Evolutionary conservation across 2,329 filamentous ascomycete genomes (phyloP).

Genomic region (Aspergillus costaricaensis): DNA sequence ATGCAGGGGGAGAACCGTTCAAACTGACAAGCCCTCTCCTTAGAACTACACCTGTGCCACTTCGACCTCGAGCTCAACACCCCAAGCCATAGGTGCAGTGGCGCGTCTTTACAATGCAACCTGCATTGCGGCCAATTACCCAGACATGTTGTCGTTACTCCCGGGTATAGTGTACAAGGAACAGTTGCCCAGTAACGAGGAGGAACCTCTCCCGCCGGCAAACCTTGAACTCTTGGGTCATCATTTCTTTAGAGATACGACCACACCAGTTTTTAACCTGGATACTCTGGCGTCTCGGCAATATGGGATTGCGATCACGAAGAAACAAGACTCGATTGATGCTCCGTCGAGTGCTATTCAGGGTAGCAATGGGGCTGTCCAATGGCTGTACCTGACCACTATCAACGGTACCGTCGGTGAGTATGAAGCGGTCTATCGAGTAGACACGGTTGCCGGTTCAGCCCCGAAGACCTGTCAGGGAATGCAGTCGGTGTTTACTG

Average conservation of each 20-base stretch:
- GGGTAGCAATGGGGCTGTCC: slow-evolving; percentile 68
- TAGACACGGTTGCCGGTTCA: slow-evolving; percentile 80
- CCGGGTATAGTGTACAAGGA: slow-evolving; percentile 70
- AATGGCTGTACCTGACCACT: slow-evolving; percentile 72
- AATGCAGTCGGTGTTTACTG: slow-evolving; percentile 63
- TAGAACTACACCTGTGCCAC: slow-evolving; percentile 89
- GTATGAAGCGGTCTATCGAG: slow-evolving; percentile 76
- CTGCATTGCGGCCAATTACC: slow-evolving; percentile 71
- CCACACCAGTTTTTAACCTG: slow-evolving; percentile 78
- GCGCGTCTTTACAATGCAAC: slow-evolving; percentile 87
- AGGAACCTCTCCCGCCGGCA: slow-evolving; percentile 50
- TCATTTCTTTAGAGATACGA: slow-evolving; percentile 73
- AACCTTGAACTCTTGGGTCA: slow-evolving; percentile 69
- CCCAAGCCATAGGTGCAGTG: slow-evolving; percentile 69
- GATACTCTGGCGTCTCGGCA: slow-evolving; percentile 53
- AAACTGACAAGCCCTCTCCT: slow-evolving; percentile 16
- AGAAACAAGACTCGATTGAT: slow-evolving; percentile 60
- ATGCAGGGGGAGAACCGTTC: neutral
- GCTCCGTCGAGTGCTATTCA: slow-evolving; percentile 64
- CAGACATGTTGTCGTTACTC: slow-evolving; percentile 65
- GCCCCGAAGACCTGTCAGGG: slow-evolving; percentile 73
- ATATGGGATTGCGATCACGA: slow-evolving; percentile 61
- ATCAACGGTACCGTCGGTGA: slow-evolving; percentile 59
- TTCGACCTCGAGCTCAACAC: slow-evolving; percentile 60
- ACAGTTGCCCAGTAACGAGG: slow-evolving; percentile 50